Conservation (phyloP, 805 yeast genomes). For the Metschnikowia kunwiensis region DNA sequence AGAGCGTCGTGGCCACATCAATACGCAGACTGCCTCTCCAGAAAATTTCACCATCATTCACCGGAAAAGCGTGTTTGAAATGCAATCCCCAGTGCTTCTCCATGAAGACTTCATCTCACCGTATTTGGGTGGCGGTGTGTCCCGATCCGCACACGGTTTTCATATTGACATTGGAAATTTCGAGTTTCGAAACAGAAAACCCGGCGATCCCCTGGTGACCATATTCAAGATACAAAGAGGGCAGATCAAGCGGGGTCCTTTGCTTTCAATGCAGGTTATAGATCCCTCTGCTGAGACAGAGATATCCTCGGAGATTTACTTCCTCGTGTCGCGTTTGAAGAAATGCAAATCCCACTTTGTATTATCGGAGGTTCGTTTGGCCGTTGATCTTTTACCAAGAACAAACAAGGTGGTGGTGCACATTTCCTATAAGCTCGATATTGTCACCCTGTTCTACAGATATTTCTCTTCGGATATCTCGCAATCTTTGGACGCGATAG, state of each 20-base stretch:
- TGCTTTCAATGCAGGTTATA: constrained; percentile 15
- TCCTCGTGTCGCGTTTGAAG: constrained; percentile 12
- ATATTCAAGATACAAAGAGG: constrained; percentile 10
- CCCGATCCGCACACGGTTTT: neutral
- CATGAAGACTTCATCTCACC: constrained; percentile 1
- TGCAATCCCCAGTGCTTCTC: constrained; percentile 10
- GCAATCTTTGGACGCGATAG: constrained; percentile 6
- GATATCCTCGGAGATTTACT: constrained; percentile 14
- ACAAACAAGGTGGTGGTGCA: constrained; percentile 4
- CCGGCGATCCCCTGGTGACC: constrained; percentile 10
- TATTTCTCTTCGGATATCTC: constrained; percentile 20
- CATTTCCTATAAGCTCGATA: constrained; percentile 10
- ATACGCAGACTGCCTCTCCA: neutral
- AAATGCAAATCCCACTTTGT: constrained; percentile 16
- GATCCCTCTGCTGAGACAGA: constrained; percentile 4
- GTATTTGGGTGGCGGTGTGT: constrained; percentile 9
- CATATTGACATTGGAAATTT: constrained; percentile 6
- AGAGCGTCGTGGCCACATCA: too few relatives aligned
- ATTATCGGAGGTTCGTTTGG: constrained; percentile 6
- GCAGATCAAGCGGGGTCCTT: constrained; percentile 6
- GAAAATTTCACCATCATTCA: constrained; percentile 6
- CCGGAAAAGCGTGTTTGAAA: constrained; percentile 4
- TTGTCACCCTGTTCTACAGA: constrained; percentile 13
- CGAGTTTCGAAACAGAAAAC: constrained; percentile 12
- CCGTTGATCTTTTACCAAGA: constrained; percentile 7